These are phyloP conservation scores for Phytophthora quininea DNA, from an alignment of 352 stramenopile genomes.

Conservation along the genomic window DNA sequence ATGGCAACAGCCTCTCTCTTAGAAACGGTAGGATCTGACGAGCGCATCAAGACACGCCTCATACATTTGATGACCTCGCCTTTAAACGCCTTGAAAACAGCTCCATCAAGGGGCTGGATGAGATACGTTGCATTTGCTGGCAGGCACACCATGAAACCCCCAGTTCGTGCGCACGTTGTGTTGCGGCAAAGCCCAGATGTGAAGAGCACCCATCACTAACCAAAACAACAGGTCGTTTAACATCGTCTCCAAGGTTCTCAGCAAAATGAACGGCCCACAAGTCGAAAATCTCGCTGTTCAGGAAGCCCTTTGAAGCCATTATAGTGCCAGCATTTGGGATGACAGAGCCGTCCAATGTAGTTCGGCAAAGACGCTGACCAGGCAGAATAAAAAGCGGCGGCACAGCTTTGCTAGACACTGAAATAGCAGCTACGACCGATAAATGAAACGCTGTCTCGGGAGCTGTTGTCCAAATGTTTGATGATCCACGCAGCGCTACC, in stretches of 20 bases:
- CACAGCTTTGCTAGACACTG: background rate
- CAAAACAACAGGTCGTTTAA: background rate
- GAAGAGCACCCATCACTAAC: background rate
- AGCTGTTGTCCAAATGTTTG: background rate
- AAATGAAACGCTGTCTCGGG: background rate
- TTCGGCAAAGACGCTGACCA: background rate
- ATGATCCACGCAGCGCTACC: background rate
- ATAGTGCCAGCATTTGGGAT: background rate
- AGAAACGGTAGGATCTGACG: background rate
- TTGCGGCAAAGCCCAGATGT: background rate
- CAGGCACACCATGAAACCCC: background rate
- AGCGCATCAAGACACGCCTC: background rate
- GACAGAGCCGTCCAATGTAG: background rate
- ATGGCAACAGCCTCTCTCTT: background rate
- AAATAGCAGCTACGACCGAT: background rate
- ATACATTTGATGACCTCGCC: background rate
- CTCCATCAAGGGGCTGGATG: background rate
- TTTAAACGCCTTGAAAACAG: background rate
- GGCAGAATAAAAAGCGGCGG: background rate
- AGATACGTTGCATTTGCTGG: background rate
- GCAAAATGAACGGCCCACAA: background rate
- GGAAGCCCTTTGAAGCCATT: background rate
- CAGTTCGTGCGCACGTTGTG: background rate
- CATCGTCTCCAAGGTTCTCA: background rate
- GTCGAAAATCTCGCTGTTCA: background rate